Evolutionary conservation across 2,329 filamentous ascomycete species (phyloP).

Genomic region (Fusarium fujikuroi): DNA sequence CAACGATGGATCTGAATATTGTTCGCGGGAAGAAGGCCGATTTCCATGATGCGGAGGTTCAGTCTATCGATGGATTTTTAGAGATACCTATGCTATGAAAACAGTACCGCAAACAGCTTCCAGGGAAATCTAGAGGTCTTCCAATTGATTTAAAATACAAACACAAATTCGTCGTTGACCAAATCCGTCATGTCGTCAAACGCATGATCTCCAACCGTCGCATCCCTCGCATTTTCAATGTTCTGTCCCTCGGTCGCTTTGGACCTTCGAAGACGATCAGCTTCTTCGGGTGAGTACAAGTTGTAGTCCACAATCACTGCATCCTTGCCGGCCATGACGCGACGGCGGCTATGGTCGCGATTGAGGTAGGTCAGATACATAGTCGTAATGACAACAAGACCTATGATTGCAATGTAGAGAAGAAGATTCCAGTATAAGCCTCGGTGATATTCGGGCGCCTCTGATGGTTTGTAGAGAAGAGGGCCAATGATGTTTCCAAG

Average conservation of each 20-base stretch:
- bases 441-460: conserved; percentile 49
- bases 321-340: conserved; percentile 66
- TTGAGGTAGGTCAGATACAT: conserved; percentile 59
- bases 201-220: conserved; percentile 10
- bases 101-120: rapidly evolving
- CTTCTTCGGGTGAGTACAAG: conserved; percentile 10
- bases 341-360: conserved; percentile 60
- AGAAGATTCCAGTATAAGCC: conserved; percentile 67
- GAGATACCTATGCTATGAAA: too few species aligned
- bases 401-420: conserved; percentile 66
- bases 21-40: background rate
- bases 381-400: conserved; percentile 47
- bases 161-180: conserved; percentile 38
- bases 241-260: conserved; percentile 6
- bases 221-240: background rate
- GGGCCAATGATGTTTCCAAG: conserved; percentile 71
- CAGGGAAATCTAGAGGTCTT: rapidly evolving
- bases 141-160: conserved; percentile 14
- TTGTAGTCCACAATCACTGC: conserved; percentile 62
- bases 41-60: background rate
- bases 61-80: background rate
- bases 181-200: conserved; percentile 37
- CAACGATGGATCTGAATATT: background rate
- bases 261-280: conserved; percentile 54
- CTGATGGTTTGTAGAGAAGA: conserved; percentile 45